phyloP scores from a whole-genome alignment of 139 green algal genomes.

The Edaphochlamys debaryana region DNA sequence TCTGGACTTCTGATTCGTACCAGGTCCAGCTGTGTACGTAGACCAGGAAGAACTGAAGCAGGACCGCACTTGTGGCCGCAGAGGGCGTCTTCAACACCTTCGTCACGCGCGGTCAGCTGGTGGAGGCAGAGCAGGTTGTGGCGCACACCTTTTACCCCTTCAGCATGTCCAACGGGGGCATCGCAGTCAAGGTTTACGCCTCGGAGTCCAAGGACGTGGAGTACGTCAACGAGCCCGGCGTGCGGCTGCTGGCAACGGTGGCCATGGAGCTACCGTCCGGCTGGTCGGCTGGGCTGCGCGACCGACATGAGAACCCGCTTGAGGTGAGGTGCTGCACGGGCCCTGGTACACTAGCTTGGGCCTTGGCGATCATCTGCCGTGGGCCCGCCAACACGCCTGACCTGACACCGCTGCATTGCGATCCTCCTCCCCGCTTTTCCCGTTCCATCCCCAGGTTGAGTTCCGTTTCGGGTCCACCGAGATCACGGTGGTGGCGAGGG shows the following conservation, averaged over 20 bases:
- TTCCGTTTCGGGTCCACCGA: slow-evolving; percentile 13
- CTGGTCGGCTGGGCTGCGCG: background rate
- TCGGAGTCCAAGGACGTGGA: background rate
- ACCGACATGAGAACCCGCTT: background rate
- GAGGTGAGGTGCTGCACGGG: slow-evolving; percentile 19
- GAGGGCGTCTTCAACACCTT: slow-evolving; percentile 16
- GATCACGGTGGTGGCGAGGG: slow-evolving; percentile 2
- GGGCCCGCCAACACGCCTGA: too few species aligned
- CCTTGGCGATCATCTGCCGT: too few species aligned
- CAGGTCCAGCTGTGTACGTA: background rate
- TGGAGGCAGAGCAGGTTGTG: slow-evolving; percentile 5
- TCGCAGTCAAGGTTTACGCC: slow-evolving; percentile 16
- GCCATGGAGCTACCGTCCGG: slow-evolving; percentile 19
- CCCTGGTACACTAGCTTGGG: too few species aligned
- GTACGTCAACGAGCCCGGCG: slow-evolving; percentile 1
- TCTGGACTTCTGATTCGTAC: background rate
- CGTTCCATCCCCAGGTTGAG: background rate
- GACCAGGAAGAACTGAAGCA: too few species aligned
- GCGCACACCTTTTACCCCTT: slow-evolving; percentile 1
- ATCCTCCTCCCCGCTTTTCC: too few species aligned
- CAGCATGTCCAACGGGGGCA: background rate
- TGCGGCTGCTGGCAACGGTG: background rate
- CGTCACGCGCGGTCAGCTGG: slow-evolving; percentile 10
- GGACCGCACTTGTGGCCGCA: too few species aligned
- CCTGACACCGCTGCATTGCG: background rate